Conservation (phyloP, 2,329 filamentous ascomycete species). For the Xylariaceae sp. region DNA sequence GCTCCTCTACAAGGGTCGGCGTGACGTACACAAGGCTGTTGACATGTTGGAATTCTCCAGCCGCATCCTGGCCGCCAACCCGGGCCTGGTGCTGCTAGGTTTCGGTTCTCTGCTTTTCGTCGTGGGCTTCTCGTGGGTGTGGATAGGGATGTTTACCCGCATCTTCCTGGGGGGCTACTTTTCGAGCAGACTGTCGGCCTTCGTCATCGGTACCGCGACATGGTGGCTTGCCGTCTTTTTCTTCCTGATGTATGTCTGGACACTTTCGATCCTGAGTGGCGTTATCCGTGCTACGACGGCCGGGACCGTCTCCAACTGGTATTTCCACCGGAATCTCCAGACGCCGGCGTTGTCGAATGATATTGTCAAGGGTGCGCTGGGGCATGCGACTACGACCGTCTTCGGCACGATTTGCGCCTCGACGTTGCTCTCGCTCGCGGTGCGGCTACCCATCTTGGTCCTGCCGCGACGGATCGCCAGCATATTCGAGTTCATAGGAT, state of each 20-base stretch:
- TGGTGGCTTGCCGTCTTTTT: constrained; percentile 97
- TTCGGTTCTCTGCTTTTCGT: constrained; percentile 69
- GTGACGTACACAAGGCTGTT: constrained; percentile 75
- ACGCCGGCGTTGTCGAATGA: constrained; percentile 72
- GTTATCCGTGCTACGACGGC: constrained; percentile 88
- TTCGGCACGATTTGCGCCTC: constrained; percentile 91
- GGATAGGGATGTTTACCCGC: constrained; percentile 93
- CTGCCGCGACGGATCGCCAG: constrained; percentile 64
- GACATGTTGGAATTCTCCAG: constrained; percentile 89
- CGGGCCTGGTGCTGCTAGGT: constrained; percentile 77
- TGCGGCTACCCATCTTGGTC: constrained; percentile 79
- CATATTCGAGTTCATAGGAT: constrained; percentile 67
- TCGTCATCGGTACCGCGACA: constrained; percentile 79
- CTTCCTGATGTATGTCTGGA: constrained; percentile 93
- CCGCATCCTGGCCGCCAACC: constrained; percentile 78
- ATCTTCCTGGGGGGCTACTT: constrained; percentile 92
- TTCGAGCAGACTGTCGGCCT: constrained; percentile 54
- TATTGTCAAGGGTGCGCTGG: constrained; percentile 76
- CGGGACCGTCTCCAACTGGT: constrained; percentile 97
- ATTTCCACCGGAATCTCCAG: constrained; percentile 85
- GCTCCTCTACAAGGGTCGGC: constrained; percentile 72
- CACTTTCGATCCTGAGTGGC: constrained; percentile 77
- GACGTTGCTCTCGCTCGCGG: constrained; percentile 71
- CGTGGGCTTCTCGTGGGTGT: constrained; percentile 88
- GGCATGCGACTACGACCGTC: constrained; percentile 76